Evolutionary conservation across 306 rosid genomes (phyloP).

Genomic region (Cicer pinnatifidum): DNA sequence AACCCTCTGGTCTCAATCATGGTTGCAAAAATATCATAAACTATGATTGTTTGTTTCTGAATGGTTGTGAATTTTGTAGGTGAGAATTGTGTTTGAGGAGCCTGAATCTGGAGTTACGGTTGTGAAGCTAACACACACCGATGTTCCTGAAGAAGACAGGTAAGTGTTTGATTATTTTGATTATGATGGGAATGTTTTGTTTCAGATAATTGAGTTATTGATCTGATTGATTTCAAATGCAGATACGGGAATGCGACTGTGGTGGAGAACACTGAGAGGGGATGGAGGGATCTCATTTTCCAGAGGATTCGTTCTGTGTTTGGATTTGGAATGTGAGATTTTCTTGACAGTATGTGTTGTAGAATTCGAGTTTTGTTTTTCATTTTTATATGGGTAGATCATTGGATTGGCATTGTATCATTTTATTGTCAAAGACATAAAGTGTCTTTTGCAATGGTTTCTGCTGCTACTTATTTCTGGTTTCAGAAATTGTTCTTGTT

Average conservation of each 20-base stretch:
- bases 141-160: slow-evolving; percentile 92
- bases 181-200: neutral
- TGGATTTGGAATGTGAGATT: slow-evolving; percentile 77
- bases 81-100: slow-evolving; percentile 79
- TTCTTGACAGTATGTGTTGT: slow-evolving; percentile 1
- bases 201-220: neutral
- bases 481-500: slow-evolving; percentile 1
- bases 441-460: slow-evolving; percentile 41
- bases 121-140: slow-evolving; percentile 73
- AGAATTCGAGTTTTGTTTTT: slow-evolving; percentile 36
- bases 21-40: neutral
- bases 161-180: slow-evolving; percentile 39
- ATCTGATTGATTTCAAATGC: slow-evolving; percentile 39
- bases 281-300: slow-evolving; percentile 97
- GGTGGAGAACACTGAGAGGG: slow-evolving; percentile 93
- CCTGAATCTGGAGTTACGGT: slow-evolving; percentile 80
- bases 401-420: slow-evolving; percentile 35
- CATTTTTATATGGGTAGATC: slow-evolving; percentile 11
- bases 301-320: slow-evolving; percentile 85
- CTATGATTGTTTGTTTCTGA: neutral
- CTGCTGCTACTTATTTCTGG: neutral
- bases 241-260: slow-evolving; percentile 94
- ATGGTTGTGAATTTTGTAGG: slow-evolving; percentile 54
- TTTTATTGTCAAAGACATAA: slow-evolving; percentile 8
- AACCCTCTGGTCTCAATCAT: neutral